phyloP scores from a whole-genome alignment of 345 rosid genomes.

The Anastatica hierochuntica region DNA sequence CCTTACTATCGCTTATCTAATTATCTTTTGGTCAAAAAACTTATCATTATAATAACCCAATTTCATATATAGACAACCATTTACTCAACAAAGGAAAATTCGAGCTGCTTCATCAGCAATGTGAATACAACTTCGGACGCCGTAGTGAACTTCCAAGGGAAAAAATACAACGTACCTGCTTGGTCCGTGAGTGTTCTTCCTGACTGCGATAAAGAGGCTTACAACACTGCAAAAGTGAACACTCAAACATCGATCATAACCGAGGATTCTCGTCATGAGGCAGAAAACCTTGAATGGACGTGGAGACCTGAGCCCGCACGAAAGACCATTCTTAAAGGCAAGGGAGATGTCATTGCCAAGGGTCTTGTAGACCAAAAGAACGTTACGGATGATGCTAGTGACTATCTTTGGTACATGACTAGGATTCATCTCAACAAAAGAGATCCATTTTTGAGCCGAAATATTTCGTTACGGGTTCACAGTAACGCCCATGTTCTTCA shows the following conservation, averaged over 20 bases:
- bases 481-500: conserved; percentile 49
- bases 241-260: conserved; percentile 45
- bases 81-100: conserved; percentile 25
- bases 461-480: conserved; percentile 35
- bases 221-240: conserved; percentile 61
- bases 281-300: conserved; percentile 33
- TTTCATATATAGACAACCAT: conserved; percentile 41
- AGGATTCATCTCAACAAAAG: conserved; percentile 30
- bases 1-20: no score
- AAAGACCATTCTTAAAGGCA: conserved; percentile 22
- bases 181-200: conserved; percentile 72
- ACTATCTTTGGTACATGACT: conserved; percentile 61
- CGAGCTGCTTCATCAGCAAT: conserved; percentile 53
- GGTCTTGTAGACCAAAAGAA: conserved; percentile 49
- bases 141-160: conserved; percentile 37
- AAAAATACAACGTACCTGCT: conserved; percentile 36
- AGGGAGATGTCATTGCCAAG: conserved; percentile 22
- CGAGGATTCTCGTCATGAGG: conserved; percentile 26
- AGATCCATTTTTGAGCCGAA: conserved; percentile 39
- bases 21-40: no score
- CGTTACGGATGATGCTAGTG: conserved; percentile 37
- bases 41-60: no score
- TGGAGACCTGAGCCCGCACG: conserved; percentile 50
- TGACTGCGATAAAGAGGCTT: conserved; percentile 43
- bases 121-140: conserved; percentile 34